Evolutionary conservation across 768 basidiomycete species (phyloP).

Genomic region (Mycena galopus): DNA sequence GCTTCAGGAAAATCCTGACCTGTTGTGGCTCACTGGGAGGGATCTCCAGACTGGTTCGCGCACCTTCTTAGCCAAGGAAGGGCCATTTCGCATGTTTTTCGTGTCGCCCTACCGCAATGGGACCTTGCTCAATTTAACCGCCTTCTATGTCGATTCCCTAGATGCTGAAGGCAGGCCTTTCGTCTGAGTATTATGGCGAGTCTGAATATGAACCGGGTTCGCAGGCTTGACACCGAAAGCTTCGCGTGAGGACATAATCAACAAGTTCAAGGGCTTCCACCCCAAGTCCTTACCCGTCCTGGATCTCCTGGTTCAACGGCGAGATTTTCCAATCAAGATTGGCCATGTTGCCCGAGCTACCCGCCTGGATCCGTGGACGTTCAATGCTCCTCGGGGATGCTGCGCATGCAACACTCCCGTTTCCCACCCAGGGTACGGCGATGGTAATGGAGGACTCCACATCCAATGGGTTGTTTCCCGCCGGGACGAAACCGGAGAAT

Average conservation of each 20-base stretch:
- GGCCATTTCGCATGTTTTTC: background rate
- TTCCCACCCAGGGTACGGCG: background rate
- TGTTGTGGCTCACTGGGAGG: conserved; percentile 3
- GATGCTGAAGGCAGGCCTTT: background rate
- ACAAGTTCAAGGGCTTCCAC: conserved; percentile 5
- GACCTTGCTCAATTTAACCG: conserved; percentile 2
- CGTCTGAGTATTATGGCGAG: no score
- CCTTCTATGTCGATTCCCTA: background rate
- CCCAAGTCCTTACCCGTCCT: conserved; percentile 21
- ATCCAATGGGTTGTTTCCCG: no score
- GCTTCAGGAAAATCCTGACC: background rate
- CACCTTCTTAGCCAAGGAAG: background rate
- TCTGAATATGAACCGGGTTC: background rate
- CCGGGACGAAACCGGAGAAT: background rate
- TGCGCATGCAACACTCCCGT: conserved; percentile 10
- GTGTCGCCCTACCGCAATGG: conserved; percentile 15
- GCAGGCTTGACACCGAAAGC: background rate
- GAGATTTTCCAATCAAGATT: conserved; percentile 16
- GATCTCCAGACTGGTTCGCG: background rate
- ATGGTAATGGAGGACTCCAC: background rate
- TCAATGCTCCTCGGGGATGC: conserved; percentile 10
- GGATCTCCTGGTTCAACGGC: conserved; percentile 9
- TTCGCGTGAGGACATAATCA: conserved; percentile 5
- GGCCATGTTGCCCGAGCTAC: conserved; percentile 1
- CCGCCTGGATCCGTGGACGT: conserved; percentile 18